Conservation (phyloP, 1,284 basidiomycete species). For the Trichosporon coremiiforme region DNA sequence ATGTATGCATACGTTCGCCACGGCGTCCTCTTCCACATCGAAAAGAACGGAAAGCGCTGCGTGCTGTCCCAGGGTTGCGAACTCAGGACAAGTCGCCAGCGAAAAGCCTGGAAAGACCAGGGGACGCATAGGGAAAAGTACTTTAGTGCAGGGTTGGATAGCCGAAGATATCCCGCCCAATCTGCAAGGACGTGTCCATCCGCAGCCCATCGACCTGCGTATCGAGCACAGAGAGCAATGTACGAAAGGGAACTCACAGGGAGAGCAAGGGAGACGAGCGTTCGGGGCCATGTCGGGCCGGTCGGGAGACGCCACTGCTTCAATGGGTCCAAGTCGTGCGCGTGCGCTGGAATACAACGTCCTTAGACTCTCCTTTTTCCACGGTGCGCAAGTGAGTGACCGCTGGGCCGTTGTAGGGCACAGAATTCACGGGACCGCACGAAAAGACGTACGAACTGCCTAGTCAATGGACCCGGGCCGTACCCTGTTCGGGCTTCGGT, state of each 20-base stretch:
- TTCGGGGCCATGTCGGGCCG: neutral
- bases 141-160: neutral
- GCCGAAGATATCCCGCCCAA: conserved; percentile 15
- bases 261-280: no score
- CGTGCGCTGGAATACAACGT: neutral
- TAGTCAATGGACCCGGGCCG: no score
- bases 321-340: neutral
- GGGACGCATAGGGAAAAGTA: neutral
- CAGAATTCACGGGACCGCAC: no score
- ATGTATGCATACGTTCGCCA: conserved; percentile 1
- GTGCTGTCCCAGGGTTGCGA: neutral
- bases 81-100: neutral
- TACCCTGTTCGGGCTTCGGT: no score
- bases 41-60: neutral
- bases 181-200: neutral
- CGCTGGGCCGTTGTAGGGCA: no score
- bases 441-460: no score
- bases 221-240: no score
- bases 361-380: no score
- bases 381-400: no score
- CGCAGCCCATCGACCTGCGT: no score
- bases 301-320: neutral
- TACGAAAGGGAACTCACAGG: no score
- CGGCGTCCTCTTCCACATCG: neutral
- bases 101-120: neutral